phyloP scores from a whole-genome alignment of 305 asterid genomes.

The Fraxinus greggii region DNA sequence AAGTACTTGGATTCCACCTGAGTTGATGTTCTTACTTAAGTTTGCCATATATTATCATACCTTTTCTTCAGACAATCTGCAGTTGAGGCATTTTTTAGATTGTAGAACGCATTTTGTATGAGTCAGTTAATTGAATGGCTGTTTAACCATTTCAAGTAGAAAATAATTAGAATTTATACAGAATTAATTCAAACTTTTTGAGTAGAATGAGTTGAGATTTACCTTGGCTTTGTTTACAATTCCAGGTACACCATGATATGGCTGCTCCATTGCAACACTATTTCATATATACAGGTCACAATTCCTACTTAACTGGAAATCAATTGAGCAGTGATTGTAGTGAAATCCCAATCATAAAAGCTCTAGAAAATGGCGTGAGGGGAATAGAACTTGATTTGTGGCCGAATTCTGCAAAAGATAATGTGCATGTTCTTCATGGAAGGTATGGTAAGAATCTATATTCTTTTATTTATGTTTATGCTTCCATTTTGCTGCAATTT shows the following conservation, averaged over 20 bases:
- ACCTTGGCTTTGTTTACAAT: constrained; percentile 10
- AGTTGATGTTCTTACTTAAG: background rate
- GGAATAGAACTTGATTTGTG: constrained; percentile 52
- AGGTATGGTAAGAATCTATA: constrained; percentile 30
- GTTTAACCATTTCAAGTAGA: background rate
- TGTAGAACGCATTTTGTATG: background rate
- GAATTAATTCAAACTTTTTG: background rate
- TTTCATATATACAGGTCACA: constrained; percentile 53
- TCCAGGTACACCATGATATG: constrained; percentile 58
- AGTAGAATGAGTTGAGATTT: background rate
- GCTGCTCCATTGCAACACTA: constrained; percentile 56
- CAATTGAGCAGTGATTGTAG: constrained; percentile 55
- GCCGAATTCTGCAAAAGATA: constrained; percentile 48
- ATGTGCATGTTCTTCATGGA: constrained; percentile 54
- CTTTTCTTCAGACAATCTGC: background rate
- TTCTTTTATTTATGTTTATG: background rate
- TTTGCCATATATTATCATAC: background rate
- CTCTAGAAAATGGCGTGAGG: constrained; percentile 53
- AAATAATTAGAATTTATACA: background rate
- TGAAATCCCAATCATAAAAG: constrained; percentile 45
- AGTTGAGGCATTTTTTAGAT: background rate
- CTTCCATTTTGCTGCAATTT: background rate
- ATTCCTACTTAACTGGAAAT: constrained; percentile 54
- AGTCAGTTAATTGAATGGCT: background rate
- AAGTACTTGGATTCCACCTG: background rate